Conservation (phyloP, 805 yeast species). For the Nakazawaea siamensis region DNA sequence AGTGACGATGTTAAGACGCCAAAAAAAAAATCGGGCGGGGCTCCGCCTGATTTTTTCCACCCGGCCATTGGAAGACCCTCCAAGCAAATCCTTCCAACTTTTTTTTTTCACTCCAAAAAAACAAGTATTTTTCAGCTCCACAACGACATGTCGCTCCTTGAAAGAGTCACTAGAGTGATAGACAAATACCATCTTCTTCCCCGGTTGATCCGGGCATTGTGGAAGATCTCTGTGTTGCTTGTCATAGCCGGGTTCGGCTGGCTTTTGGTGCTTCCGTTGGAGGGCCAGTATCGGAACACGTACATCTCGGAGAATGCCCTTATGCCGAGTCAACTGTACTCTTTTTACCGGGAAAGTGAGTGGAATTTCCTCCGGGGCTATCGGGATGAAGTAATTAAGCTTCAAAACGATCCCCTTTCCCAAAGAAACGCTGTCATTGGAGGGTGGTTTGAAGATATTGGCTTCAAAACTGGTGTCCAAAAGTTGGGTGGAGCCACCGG, state of each 20-base stretch:
- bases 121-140: no score
- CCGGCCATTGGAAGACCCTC: no score
- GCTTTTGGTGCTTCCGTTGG: conserved; percentile 63
- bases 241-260: conserved; percentile 42
- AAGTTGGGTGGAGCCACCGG: no score
- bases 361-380: conserved; percentile 90
- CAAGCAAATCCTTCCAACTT: no score
- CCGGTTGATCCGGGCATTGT: conserved; percentile 32
- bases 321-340: conserved; percentile 92
- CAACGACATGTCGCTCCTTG: conserved; percentile 41
- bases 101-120: no score
- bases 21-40: no score
- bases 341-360: conserved; percentile 87
- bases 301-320: conserved; percentile 94
- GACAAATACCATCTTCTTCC: conserved; percentile 39
- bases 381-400: conserved; percentile 46
- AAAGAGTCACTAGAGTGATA: conserved; percentile 32
- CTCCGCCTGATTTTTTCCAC: no score
- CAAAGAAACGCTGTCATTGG: conserved; percentile 39
- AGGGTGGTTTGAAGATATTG: conserved; percentile 61
- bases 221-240: conserved; percentile 32
- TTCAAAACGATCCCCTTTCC: conserved; percentile 20
- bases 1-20: no score
- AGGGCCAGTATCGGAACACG: conserved; percentile 76
- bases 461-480: conserved; percentile 53